Evolutionary conservation across 2,329 filamentous ascomycete species (phyloP).

Genomic region (Graphium sp.): DNA sequence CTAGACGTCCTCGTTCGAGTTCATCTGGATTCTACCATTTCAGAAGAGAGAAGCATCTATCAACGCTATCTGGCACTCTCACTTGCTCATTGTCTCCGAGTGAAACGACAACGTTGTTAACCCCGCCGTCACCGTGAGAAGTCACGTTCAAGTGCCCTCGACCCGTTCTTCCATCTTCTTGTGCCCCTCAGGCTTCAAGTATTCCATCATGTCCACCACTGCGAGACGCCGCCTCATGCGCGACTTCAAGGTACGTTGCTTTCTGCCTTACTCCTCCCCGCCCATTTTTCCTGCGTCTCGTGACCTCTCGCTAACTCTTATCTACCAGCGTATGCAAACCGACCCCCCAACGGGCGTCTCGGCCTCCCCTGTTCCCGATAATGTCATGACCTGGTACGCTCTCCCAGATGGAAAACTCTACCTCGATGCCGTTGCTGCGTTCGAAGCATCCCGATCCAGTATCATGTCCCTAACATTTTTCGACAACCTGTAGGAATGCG

Average conservation of each 20-base stretch:
- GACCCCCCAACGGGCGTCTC: slow-evolving; percentile 95
- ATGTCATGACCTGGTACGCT: slow-evolving; percentile 86
- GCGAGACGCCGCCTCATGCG: slow-evolving; percentile 94
- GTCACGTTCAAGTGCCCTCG: too few relatives aligned
- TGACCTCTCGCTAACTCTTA: background rate
- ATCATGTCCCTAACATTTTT: slow-evolving; percentile 4
- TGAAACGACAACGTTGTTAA: too few relatives aligned
- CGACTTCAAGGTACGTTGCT: slow-evolving; percentile 76
- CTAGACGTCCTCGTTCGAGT: too few relatives aligned
- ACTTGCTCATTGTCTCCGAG: too few relatives aligned
- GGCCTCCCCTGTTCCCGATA: slow-evolving; percentile 86
- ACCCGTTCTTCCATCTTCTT: too few relatives aligned
- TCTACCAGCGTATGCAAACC: slow-evolving; percentile 82
- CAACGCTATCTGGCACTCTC: too few relatives aligned
- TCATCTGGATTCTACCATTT: too few relatives aligned
- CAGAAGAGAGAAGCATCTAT: too few relatives aligned
- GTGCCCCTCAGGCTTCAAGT: too few relatives aligned
- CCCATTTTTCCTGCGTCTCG: background rate
- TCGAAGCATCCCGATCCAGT: background rate
- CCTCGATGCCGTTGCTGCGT: too few relatives aligned
- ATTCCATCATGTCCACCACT: slow-evolving; percentile 57
- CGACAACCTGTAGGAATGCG: slow-evolving; percentile 62
- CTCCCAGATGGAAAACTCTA: slow-evolving; percentile 4
- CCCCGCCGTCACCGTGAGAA: too few relatives aligned
- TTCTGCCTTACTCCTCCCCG: slow-evolving; percentile 3